phyloP scores from a whole-genome alignment of 352 stramenopile species.

The Pseudoperonospora humuli region DNA sequence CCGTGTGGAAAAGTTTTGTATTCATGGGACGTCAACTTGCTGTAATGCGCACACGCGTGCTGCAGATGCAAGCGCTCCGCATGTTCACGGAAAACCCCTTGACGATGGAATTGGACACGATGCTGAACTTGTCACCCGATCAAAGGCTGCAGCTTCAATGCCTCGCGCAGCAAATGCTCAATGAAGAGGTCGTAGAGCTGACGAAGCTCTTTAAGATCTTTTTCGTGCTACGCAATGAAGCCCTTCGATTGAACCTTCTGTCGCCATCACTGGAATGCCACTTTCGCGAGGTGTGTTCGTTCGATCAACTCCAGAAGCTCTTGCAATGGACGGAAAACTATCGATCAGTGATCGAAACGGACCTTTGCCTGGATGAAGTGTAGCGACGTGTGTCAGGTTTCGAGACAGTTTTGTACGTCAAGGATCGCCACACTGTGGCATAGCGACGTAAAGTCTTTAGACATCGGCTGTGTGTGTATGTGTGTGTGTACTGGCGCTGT shows the following conservation, averaged over 20 bases:
- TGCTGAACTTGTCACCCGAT: conserved; percentile 41
- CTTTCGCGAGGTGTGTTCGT: conserved; percentile 56
- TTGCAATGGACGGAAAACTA: conserved; percentile 74
- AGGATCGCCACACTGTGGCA: too few species aligned
- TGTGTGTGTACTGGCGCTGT: conserved; percentile 39
- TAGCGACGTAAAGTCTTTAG: too few species aligned
- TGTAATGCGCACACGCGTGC: conserved; percentile 41
- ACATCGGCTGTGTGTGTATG: not conserved
- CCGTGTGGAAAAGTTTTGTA: conserved; percentile 55
- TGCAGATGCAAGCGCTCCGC: conserved; percentile 61
- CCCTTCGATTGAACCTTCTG: conserved; percentile 55
- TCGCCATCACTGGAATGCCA: conserved; percentile 59
- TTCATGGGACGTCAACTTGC: conserved; percentile 47
- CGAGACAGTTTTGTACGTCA: conserved; percentile 21
- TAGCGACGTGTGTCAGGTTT: conserved; percentile 15
- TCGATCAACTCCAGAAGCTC: conserved; percentile 66
- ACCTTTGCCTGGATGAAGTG: conserved; percentile 26
- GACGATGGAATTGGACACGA: conserved; percentile 32
- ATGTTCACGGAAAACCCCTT: conserved; percentile 34
- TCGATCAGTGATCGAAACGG: conserved; percentile 43
- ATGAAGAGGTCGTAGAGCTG: conserved; percentile 48
- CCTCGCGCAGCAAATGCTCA: conserved; percentile 54
- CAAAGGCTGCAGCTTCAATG: conserved; percentile 63
- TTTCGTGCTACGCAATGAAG: conserved; percentile 57
- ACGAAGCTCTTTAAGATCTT: conserved; percentile 79